A percentile compares a stretch with the other conserved stretches of the same genome.
These are phyloP conservation scores for Xylaria longipes DNA, from an alignment of 495 filamentous ascomycete genomes.

Conservation along the genomic window DNA sequence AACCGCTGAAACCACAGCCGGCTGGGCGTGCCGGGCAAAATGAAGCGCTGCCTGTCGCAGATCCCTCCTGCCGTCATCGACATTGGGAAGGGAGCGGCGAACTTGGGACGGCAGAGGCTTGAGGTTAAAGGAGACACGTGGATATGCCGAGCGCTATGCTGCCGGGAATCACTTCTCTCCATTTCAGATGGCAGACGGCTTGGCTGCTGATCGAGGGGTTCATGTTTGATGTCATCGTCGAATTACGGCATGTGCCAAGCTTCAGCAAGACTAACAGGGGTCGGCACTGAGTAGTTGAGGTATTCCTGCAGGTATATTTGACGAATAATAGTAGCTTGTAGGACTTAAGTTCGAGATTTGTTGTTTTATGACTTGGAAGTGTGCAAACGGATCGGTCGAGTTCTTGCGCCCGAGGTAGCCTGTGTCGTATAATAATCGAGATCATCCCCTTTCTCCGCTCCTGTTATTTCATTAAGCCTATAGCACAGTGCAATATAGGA, in stretches of 20 bases:
- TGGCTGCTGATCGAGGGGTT: slow-evolving; percentile 8
- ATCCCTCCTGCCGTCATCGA: slow-evolving; percentile 14
- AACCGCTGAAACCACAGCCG: slow-evolving; percentile 20
- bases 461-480: background rate
- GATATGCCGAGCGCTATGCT: no score
- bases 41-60: slow-evolving; percentile 20
- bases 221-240: slow-evolving; percentile 6
- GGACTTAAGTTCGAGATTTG: background rate
- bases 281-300: background rate
- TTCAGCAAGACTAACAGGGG: background rate
- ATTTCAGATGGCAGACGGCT: slow-evolving; percentile 17
- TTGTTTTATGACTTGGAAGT: background rate
- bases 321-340: background rate
- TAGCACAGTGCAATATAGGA: background rate
- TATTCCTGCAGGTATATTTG: background rate
- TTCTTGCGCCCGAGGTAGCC: background rate
- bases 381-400: background rate
- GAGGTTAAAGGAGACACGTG: background rate
- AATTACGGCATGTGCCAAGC: background rate
- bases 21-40: slow-evolving; percentile 6
- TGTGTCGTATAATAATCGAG: background rate
- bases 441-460: background rate
- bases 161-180: background rate
- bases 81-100: background rate
- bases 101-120: background rate